Evolutionary conservation across 83 land plant species (phyloP).

Genomic region (Picea mariana): DNA sequence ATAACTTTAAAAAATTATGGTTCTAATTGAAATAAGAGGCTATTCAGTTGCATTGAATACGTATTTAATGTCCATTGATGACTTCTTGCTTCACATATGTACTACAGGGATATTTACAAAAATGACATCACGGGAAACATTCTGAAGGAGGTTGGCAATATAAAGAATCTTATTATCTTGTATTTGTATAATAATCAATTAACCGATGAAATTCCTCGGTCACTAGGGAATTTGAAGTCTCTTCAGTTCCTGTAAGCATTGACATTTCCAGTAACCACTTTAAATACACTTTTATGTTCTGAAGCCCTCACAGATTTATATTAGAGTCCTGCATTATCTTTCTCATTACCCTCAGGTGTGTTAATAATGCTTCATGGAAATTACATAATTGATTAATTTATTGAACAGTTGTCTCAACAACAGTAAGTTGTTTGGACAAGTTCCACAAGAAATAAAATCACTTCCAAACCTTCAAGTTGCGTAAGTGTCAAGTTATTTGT

Average conservation of each 20-base stretch:
- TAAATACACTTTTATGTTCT: no score
- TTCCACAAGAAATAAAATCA: not conserved
- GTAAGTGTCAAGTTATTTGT: not conserved
- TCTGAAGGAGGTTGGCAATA: conserved; percentile 69
- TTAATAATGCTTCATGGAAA: not conserved
- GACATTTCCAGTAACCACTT: no score
- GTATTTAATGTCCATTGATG: no score
- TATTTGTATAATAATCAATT: conserved; percentile 68
- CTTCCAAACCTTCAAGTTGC: not conserved
- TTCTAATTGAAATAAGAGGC: no score
- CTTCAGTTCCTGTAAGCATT: conserved; percentile 43
- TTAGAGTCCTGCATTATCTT: no score
- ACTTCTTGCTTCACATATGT: no score
- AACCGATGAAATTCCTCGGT: no score
- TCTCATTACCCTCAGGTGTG: no score
- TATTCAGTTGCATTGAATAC: no score
- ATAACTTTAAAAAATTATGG: no score
- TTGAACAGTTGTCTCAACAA: conserved; percentile 21
- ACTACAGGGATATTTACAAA: conserved; percentile 70
- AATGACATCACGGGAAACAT: conserved; percentile 75
- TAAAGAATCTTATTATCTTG: conserved; percentile 78
- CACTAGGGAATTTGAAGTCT: conserved; percentile 63
- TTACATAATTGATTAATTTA: not conserved
- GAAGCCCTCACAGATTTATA: no score
- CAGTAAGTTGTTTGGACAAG: no score